Evolutionary conservation across 2,329 filamentous ascomycete genomes (phyloP), one percentile per base, ranked within the genome.

Genomic region (Chaetoscypha palmicola): DNA sequence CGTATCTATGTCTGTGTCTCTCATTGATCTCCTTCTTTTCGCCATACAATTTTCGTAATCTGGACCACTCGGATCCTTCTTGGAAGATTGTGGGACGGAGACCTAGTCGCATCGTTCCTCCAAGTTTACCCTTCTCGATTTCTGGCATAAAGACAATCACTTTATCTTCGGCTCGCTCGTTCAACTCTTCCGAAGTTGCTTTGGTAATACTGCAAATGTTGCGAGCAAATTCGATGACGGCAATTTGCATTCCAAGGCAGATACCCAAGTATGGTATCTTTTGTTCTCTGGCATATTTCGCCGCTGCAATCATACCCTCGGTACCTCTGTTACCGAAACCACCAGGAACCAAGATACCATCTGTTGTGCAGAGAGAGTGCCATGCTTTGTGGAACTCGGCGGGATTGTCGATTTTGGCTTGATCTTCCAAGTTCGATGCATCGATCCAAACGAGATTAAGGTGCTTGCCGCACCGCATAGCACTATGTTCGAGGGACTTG

Each of bases 131-230:
- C 61, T 81, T 79, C 66, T 84, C 77, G 54, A 85, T 76, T 63
- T 96, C 91, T 2, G 91, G 91, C 92, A 97, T 98, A 68, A 85
- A 91, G 55, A 97, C 77, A 54, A 98, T 79, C 21, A 86, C 54
- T 32, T 52, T 48, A 19, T 62, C 55, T 1, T 42, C n/a, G 19
- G 47, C 53, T 12, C 62, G 46, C 8, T 66, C 62, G n/a, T 52
- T 47, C 2, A 62, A 41, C 38, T 63, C 61, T 5, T 49, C 48
- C 1, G 59, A 62, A 12, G 42, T 52, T 11, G 60, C 60, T 33
- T 70, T 66, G 3, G 68, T 57, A 50, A 89, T 72, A 21, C 76
- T 77, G 65, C 80, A 85, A 1, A 91, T 70, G 53, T 87, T 81
- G 32, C 89, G 80, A 1, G 89, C 88, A 56, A 80, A 87, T 65